These are phyloP conservation scores for Apiospora sp. DNA, from an alignment of 2,329 filamentous ascomycete species.

Conservation along the genomic window DNA sequence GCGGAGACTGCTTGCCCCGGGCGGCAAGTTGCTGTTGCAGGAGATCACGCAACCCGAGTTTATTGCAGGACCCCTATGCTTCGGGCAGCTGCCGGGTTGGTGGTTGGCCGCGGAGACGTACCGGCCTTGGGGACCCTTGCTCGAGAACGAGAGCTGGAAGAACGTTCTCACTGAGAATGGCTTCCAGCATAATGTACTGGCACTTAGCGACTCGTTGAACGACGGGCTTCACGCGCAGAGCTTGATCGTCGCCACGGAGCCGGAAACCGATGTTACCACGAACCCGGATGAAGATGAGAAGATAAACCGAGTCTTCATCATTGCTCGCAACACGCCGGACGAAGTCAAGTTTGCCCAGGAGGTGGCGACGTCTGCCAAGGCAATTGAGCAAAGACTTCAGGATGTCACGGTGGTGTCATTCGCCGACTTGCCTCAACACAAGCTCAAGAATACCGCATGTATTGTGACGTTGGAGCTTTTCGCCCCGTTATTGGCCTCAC, in stretches of 20 bases:
- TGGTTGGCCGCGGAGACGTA: slow-evolving; percentile 3
- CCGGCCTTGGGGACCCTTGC: slow-evolving; percentile 20
- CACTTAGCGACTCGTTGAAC: background rate
- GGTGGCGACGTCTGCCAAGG: background rate
- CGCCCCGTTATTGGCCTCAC: background rate
- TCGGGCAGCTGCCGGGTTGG: slow-evolving; percentile 23
- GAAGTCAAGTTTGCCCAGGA: background rate
- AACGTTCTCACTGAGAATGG: background rate
- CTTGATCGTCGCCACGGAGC: slow-evolving; percentile 19
- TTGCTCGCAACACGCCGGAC: background rate
- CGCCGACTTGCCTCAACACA: slow-evolving; percentile 6
- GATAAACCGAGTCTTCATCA: background rate
- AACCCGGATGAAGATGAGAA: background rate
- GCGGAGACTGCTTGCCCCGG: slow-evolving; percentile 40
- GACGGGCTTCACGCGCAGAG: slow-evolving; percentile 7
- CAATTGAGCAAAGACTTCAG: background rate
- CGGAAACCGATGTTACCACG: background rate
- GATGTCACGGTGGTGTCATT: slow-evolving; percentile 2
- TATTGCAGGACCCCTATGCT: slow-evolving; percentile 15
- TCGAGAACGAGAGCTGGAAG: slow-evolving; percentile 3
- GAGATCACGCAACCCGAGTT: slow-evolving; percentile 24
- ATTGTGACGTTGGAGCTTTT: slow-evolving; percentile 15
- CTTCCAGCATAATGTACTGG: background rate
- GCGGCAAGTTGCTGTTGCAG: slow-evolving; percentile 25
- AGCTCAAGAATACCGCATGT: slow-evolving; percentile 18